Conservation (phyloP, 805 yeast species). For the Wickerhamiella sergipiensis region DNA sequence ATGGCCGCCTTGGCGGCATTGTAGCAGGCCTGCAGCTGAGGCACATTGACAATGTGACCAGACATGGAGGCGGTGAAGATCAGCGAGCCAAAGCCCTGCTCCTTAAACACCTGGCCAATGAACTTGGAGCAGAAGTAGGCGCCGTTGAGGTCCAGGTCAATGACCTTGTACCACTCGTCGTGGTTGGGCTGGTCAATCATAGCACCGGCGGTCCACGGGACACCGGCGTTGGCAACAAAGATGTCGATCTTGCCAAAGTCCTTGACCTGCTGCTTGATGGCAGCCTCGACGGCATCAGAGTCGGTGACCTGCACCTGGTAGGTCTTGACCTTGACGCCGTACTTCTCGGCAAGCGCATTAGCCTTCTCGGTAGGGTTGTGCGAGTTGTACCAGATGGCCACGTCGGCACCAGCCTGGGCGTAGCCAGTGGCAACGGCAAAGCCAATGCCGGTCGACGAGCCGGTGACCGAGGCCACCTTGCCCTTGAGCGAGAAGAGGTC, state of each 20-base stretch:
- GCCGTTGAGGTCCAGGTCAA: slow-evolving; percentile 66
- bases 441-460: slow-evolving; percentile 77
- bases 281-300: slow-evolving; percentile 34
- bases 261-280: slow-evolving; percentile 36
- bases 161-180: slow-evolving; percentile 55
- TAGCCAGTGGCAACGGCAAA: slow-evolving; percentile 67
- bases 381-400: slow-evolving; percentile 55
- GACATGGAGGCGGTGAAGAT: slow-evolving; percentile 84
- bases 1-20: slow-evolving; percentile 82
- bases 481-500: slow-evolving; percentile 70
- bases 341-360: slow-evolving; percentile 37
- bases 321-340: slow-evolving; percentile 50
- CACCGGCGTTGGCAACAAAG: slow-evolving; percentile 84
- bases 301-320: slow-evolving; percentile 47
- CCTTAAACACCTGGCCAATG: slow-evolving; percentile 58
- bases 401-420: slow-evolving; percentile 79
- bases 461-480: slow-evolving; percentile 74
- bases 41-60: slow-evolving; percentile 74
- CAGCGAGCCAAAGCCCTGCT: slow-evolving; percentile 64
- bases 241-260: slow-evolving; percentile 76
- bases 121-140: slow-evolving; percentile 68
- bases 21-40: slow-evolving; percentile 76
- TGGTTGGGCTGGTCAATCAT: slow-evolving; percentile 36
- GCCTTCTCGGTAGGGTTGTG: slow-evolving; percentile 55
- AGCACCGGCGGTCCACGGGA: slow-evolving; percentile 63